Conservation (phyloP, 1,139 yeast species). For the Kodamaea anthophila region DNA sequence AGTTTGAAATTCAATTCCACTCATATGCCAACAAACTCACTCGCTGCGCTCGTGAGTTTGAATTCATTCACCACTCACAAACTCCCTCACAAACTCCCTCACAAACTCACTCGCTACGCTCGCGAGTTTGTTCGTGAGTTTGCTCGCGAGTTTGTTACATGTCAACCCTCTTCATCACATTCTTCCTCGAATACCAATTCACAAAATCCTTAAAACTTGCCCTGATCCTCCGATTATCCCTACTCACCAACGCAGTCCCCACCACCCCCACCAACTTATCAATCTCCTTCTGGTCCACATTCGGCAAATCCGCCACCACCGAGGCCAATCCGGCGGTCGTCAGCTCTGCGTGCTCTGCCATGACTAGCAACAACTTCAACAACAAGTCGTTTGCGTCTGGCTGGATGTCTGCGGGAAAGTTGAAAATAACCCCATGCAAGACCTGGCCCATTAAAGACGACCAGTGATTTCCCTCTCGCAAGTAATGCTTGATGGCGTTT, state of each 20-base stretch:
- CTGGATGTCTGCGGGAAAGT: constrained; percentile 65
- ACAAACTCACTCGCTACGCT: no score
- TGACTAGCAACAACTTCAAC: constrained; percentile 56
- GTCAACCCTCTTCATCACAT: no score
- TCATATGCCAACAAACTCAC: no score
- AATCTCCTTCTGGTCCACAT: constrained; percentile 63
- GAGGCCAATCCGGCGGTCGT: constrained; percentile 56
- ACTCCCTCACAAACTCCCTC: no score
- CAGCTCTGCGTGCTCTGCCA: constrained; percentile 30
- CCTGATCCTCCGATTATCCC: constrained; percentile 70
- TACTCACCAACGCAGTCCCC: constrained; percentile 55
- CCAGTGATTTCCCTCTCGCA: constrained; percentile 48
- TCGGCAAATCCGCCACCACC: constrained; percentile 52
- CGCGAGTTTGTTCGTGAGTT: no score
- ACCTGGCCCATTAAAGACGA: constrained; percentile 48
- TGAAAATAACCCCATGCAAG: constrained; percentile 61
- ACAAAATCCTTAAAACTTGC: constrained; percentile 68
- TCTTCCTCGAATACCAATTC: constrained; percentile 77
- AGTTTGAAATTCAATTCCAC: no score
- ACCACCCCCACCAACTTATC: constrained; percentile 52
- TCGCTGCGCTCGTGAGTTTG: no score
- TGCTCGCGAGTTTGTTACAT: no score
- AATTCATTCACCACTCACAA: no score
- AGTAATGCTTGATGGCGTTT: constrained; percentile 34
- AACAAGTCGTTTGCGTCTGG: constrained; percentile 74